Base-by-base conservation (phyloP, 495 filamentous ascomycete genomes). In the Hypoxylon cercidicola region DNA sequence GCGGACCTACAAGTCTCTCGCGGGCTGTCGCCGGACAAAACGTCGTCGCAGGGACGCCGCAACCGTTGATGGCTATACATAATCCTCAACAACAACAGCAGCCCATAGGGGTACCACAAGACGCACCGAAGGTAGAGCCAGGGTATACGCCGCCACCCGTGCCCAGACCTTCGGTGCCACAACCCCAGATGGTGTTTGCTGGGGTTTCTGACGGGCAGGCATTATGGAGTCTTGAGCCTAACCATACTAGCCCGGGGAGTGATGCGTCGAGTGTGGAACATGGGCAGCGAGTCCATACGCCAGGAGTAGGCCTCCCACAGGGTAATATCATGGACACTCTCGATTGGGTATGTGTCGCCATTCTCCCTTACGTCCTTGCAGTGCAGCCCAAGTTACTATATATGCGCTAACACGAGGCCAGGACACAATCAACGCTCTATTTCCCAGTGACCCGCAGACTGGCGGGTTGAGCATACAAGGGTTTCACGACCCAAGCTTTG, bases 191-290 rank as follows among this genome's bases (percentile, higher is more conserved):
- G 72, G 78, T 79, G 0, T 81, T 77, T 49, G 73, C 75, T 4
- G 79, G 79, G 8, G 78, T 81, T 3, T 77, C 78, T 7, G 78
- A 82, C 50, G 77, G 79, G 8, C 78, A 81, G 46, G 78, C 69
- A 0, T 68, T 82, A 13, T 82, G 78, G 78, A 73, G 77, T 18
- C 28, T 81, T 8, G 76, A 78, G 15, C 75, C 73, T 4, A 78
- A 69, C 32, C 57, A 72, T 3, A 64, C 68, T 3, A 79, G 77
- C 30, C 77, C 76, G 1, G 74, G 70, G 40, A 78, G 73, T 48
- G 77, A 77, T 39, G 57, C 67, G 8, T 68, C 59, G 48, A 70
- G 58, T 56, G 55, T 54, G 39, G 53, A 70, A 58, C 62, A 64
- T 28, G 32, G 41, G 4, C 55, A 55, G 5, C 30, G 16, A 11